Evolutionary conservation across 78 protist species (phyloP), one percentile per base, ranked within the genome.

Genomic region (Diacronema lutheri): DNA sequence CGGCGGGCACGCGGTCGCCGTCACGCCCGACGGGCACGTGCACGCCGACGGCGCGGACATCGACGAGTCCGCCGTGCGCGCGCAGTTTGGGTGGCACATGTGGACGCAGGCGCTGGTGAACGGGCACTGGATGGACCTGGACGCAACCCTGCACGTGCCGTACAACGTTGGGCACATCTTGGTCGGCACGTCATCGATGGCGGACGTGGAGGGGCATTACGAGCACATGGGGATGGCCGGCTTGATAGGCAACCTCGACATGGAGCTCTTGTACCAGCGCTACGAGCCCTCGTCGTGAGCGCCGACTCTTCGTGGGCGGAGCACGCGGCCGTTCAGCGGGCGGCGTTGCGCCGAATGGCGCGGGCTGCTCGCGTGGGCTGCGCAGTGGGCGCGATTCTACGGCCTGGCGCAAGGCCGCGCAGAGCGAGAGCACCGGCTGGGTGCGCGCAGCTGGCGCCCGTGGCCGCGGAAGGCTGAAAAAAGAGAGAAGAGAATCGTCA

Each of bases 1-100:
- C 50, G 50, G 7, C 50, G 50, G 50, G 16, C 16, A 3, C 16
- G 50, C 50, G 50, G 50, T 44, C 16, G 50, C 50, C 16, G 50
- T 44, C 50, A 44, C 65, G 31, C 40, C 40, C 21, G 41, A 23
- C n/a, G 79, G 14, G 46, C 33, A 38, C 58, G 79, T 37, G 26
- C 55, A 14, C 57, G 79, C 33, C 19, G 35, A 25, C 33, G 79
- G 50, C 11, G 12, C 12, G 23, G 57, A 1, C 11, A 6, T 9
- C 16, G 79, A 4, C 79, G 38, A 11, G 7, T 2, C 1, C 55
- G 41, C 9, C 19, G 0, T 26, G 20, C 11, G 9, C 37, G 74
- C 68, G n/a, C 60, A 81, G n/a, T 81, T 38, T n/a, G 85, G 85
- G 4, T 81, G 85, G 85, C 85, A 81, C 85, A 81, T 81, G 85